Evolutionary conservation across 2,329 filamentous ascomycete species (phyloP), one percentile per base, ranked within the genome.

Genomic region (Beauveria sp.): DNA sequence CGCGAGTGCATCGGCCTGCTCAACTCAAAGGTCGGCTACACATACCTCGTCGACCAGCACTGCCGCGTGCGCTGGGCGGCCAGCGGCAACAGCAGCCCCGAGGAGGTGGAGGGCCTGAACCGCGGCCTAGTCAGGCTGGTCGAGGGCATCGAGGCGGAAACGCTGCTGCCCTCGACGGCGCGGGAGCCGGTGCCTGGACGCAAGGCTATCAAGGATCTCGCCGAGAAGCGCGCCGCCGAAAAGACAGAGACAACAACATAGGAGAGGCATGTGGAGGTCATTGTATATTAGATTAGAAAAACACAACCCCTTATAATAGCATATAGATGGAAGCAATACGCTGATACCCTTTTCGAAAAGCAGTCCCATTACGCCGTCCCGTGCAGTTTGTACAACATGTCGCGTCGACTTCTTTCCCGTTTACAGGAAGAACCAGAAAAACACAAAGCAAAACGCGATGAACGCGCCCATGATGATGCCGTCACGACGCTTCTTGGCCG

Each of bases 1-100:
- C 79, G 82, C 58, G 85, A 88, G 73, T 79, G 77, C 45, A 84
- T 89, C 64, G 87, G 86, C 12, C 67, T 96, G 71, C 77, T 96
- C 71, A 99, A 99, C 75, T 87, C 86, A 67, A 96, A 93, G 75
- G 93, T 97, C 40, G 93, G 93, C 43, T 98, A 97, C 76, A 88
- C 93, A 5, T 99, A 96, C 75, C 80, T 99, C 53, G 80, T 99
- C 63, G 95, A 99, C 73, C 81, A 87, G 65, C 81, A 93, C 65
- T 96, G 92, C 73, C 89, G 87, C 75, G 96, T 99, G 67, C 84
- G 95, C 62, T 99, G 95, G 95, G 95, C 93, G 0, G 95, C 90
- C 4, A 96, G 92, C 69, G 90, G 88, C 14, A 72, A 80, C 52
- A 85, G 87, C 51, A 80, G 86, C 64, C 81, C 81, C 0, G 82